Base-by-base conservation (phyloP, 495 filamentous ascomycete species). In the Aspergillus affinis region DNA sequence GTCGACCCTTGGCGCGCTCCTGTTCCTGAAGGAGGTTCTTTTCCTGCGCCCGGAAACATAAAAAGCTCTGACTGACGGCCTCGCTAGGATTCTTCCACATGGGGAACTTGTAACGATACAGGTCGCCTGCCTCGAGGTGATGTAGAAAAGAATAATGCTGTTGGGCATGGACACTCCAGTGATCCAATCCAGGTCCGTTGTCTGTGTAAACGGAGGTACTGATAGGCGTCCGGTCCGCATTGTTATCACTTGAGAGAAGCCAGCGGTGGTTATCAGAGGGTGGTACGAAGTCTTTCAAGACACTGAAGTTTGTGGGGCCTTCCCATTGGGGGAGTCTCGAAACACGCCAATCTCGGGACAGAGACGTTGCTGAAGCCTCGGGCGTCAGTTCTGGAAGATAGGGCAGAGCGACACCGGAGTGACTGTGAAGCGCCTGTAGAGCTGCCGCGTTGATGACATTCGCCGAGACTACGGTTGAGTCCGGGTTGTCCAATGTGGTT, bases 111-210 rank as follows among this genome's bases (percentile, higher is more conserved):
- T 85, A 85, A 17, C 65, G 73, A 36, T 66, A 61, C 53, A 83
- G 61, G 15, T 75, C 63, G 52, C 74, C 67, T 5, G 66, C 59
- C 61, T 83, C 81, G 1, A 85, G 73, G 56, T 84, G 79, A 21
- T 77, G 67, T 13, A 85, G 69, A 57, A 85, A 79, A 7, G 78
- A 82, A 61, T 84, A 83, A 58, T 85, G 82, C 50, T 81, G 78
- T 64, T 84, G 81, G 3, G 80, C 80, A 54, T 75, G 73, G 18
- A 82, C 75, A 7, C 75, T 76, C 81, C 82, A 84, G 5, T 78
- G 72, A 4, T 65, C 64, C 62, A 79, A 64, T 7, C 67, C 69
- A 0, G 73, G 72, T 2, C 73, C 75, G 27, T 65, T 65, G 2
- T 73, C 64, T 18, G 68, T 67, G 47, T 73, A 70, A 1, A 73